A percentile compares a stretch with the other conserved stretches of the same genome.
These are phyloP conservation scores for Gossypium schwendimanii DNA, from an alignment of 441 rosid species.

Conservation along the genomic window DNA sequence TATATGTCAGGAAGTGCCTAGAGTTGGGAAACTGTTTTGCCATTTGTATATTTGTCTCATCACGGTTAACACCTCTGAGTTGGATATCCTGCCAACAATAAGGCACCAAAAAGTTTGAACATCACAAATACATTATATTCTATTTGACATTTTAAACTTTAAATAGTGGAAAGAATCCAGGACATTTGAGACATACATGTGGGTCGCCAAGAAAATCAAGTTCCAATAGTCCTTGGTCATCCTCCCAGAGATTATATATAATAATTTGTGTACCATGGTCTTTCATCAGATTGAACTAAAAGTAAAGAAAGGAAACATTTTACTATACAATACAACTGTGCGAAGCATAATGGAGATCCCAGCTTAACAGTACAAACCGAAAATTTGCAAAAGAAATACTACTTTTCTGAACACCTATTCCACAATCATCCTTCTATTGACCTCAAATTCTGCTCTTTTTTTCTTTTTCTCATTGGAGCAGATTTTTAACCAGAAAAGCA, in stretches of 20 bases:
- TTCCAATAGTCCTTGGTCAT: constrained; percentile 72
- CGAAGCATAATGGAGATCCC: not conserved
- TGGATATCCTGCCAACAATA: constrained; percentile 55
- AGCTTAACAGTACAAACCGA: not conserved
- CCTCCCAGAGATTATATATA: constrained; percentile 93
- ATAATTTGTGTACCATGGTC: constrained; percentile 73
- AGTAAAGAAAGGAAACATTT: not conserved
- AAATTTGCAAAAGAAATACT: not conserved
- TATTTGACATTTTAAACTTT: not conserved
- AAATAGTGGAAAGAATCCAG: not conserved
- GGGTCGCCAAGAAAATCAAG: constrained; percentile 75
- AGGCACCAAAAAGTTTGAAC: constrained; percentile 1
- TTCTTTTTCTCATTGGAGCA: not conserved
- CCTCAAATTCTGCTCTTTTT: not conserved
- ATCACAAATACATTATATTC: not conserved
- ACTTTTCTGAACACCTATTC: not conserved
- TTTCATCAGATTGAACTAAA: constrained; percentile 57
- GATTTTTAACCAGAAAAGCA: not conserved
- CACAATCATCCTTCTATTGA: not conserved
- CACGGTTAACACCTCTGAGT: constrained; percentile 74
- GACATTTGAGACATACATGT: constrained; percentile 33
- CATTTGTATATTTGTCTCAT: constrained; percentile 70
- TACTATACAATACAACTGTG: not conserved
- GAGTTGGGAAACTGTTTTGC: constrained; percentile 56
- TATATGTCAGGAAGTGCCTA: constrained; percentile 58